Evolutionary conservation across 768 basidiomycete species (phyloP).

Genomic region (Amanita polypyramis): DNA sequence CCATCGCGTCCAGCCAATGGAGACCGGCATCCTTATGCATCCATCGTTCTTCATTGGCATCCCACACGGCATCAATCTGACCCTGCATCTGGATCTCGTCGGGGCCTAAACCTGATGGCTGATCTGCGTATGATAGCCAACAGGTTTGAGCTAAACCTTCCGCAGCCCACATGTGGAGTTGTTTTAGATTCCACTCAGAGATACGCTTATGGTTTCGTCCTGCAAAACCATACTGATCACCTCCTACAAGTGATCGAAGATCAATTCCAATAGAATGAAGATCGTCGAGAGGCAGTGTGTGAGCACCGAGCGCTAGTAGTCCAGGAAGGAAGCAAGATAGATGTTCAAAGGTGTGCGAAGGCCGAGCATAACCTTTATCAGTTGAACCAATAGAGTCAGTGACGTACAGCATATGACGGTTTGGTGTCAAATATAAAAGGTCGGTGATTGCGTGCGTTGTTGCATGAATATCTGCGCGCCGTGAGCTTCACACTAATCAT

Average conservation of each 20-base stretch:
- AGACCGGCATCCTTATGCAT: constrained; percentile 14
- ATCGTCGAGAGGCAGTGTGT: constrained; percentile 47
- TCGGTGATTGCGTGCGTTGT: constrained; percentile 54
- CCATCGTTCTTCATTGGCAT: constrained; percentile 12
- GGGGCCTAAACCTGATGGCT: constrained; percentile 57
- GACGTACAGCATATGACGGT: constrained; percentile 56
- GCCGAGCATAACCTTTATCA: constrained; percentile 18
- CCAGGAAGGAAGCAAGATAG: constrained; percentile 74
- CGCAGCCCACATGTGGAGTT: constrained; percentile 69
- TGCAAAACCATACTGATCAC: constrained; percentile 23
- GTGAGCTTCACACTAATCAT: not conserved
- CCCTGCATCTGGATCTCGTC: constrained; percentile 41
- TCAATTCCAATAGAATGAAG: constrained; percentile 39
- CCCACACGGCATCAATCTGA: constrained; percentile 13
- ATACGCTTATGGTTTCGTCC: constrained; percentile 26
- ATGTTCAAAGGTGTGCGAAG: constrained; percentile 55
- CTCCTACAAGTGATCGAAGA: constrained; percentile 29
- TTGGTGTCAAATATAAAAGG: constrained; percentile 57
- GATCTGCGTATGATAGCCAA: constrained; percentile 62
- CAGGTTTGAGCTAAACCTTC: constrained; percentile 67
- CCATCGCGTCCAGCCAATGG: constrained; percentile 40
- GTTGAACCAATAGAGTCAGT: constrained; percentile 35
- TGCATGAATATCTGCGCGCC: constrained; percentile 40
- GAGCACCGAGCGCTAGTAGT: constrained; percentile 59
- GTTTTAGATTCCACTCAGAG: constrained; percentile 37